These are phyloP conservation scores for Bolboschoenoplectus hybrid DNA, from an alignment of 202 grass and related monocot species.

Conservation along the genomic window DNA sequence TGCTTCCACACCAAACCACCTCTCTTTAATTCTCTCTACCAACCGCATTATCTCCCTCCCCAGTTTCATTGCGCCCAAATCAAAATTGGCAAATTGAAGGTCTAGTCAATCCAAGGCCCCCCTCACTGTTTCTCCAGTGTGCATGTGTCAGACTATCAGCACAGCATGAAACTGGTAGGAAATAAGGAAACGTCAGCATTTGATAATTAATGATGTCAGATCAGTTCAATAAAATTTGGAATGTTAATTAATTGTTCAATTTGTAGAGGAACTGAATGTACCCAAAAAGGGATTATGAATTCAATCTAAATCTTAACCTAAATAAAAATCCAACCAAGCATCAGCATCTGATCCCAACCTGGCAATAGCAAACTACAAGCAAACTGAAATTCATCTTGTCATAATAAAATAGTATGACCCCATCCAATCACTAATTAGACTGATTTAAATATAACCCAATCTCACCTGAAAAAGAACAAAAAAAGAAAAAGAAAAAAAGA, in stretches of 20 bases:
- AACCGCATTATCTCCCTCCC: constrained; percentile 64
- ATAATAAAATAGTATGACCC: constrained; percentile 1
- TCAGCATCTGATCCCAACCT: not conserved
- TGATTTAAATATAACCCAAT: constrained; percentile 13
- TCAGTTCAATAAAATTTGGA: not conserved
- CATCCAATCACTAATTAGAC: not conserved
- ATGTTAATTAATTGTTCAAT: not conserved
- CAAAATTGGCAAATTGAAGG: not conserved
- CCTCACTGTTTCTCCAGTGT: not conserved
- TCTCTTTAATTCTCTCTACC: constrained; percentile 48
- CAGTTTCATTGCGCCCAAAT: constrained; percentile 27
- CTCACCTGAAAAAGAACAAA: not conserved
- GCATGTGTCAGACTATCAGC: not conserved
- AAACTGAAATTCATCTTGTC: not conserved
- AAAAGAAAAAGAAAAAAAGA: not conserved
- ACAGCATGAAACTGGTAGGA: not conserved
- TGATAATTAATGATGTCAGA: constrained; percentile 22
- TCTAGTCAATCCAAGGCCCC: not conserved
- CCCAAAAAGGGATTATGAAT: not conserved
- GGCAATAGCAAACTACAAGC: not conserved
- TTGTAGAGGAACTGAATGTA: not conserved
- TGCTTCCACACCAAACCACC: constrained; percentile 90
- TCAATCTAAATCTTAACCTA: not conserved
- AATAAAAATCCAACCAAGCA: not conserved
- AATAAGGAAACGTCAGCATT: constrained; percentile 19